Evolutionary conservation across 306 rosid species (phyloP).

Genomic region (Malus sieversii): DNA sequence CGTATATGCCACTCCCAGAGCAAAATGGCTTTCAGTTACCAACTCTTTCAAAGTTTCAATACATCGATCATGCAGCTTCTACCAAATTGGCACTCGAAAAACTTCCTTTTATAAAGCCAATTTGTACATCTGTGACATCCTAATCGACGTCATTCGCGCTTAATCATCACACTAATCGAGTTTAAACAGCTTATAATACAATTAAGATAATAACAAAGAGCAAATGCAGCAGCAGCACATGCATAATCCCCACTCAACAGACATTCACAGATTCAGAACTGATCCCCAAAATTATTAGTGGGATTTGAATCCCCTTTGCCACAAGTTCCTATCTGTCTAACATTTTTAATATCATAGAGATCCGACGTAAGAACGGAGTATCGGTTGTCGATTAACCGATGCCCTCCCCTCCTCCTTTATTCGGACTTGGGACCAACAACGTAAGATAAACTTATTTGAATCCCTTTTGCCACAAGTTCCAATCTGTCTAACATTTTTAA

Average conservation of each 20-base stretch:
- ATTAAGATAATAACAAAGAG: too few species aligned
- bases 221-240: neutral
- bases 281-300: neutral
- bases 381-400: too few species aligned
- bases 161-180: neutral
- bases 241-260: neutral
- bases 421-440: too few species aligned
- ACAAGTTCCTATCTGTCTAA: neutral
- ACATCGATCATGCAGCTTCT: neutral
- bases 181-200: neutral
- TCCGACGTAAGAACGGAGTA: too few species aligned
- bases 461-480: neutral
- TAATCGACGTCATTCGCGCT: neutral
- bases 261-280: neutral
- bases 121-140: neutral
- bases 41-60: constrained; percentile 1
- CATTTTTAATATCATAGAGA: too few species aligned
- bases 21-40: neutral
- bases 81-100: neutral
- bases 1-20: neutral
- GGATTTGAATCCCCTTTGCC: neutral
- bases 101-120: neutral
- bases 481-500: neutral
- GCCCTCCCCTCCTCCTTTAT: too few species aligned
- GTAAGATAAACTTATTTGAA: neutral